These are phyloP conservation scores for Exobasidium cylindrosporum DNA, from an alignment of 1,284 basidiomycete genomes.

Conservation along the genomic window DNA sequence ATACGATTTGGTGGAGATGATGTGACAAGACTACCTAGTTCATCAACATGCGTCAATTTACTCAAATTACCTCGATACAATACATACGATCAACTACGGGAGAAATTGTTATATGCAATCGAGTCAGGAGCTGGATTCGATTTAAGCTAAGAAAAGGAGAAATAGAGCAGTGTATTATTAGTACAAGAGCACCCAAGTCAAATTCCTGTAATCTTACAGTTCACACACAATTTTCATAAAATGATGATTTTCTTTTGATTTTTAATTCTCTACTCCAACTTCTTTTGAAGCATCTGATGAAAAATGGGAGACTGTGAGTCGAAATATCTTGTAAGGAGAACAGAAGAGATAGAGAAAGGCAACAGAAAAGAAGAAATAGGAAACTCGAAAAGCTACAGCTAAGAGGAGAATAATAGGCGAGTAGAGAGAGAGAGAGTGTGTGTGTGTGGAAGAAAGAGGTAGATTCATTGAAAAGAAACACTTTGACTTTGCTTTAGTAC, in stretches of 20 bases:
- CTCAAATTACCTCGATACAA: conserved; percentile 51
- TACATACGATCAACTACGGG: conserved; percentile 31
- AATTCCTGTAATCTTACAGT: too few relatives aligned
- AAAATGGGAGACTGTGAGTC: too few relatives aligned
- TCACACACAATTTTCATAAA: too few relatives aligned
- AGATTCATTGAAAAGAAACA: too few relatives aligned
- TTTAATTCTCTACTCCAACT: too few relatives aligned
- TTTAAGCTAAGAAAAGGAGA: too few relatives aligned
- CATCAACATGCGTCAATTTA: conserved; percentile 52
- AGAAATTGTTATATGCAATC: conserved; percentile 51
- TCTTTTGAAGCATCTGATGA: too few relatives aligned
- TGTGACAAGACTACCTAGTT: conserved; percentile 44
- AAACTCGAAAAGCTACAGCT: not conserved
- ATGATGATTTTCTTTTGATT: too few relatives aligned
- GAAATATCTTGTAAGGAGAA: too few relatives aligned
- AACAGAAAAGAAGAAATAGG: not conserved
- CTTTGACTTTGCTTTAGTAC: too few relatives aligned
- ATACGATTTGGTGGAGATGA: conserved; percentile 48
- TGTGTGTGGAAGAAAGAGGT: not conserved
- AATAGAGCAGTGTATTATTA: too few relatives aligned
- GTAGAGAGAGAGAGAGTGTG: not conserved
- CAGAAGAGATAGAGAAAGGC: not conserved
- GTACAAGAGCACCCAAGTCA: too few relatives aligned
- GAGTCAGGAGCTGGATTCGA: conserved; percentile 51
- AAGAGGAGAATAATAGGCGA: not conserved